Evolutionary conservation across 495 filamentous ascomycete species (phyloP).

Genomic region (Trichoderma orchidacearum): DNA sequence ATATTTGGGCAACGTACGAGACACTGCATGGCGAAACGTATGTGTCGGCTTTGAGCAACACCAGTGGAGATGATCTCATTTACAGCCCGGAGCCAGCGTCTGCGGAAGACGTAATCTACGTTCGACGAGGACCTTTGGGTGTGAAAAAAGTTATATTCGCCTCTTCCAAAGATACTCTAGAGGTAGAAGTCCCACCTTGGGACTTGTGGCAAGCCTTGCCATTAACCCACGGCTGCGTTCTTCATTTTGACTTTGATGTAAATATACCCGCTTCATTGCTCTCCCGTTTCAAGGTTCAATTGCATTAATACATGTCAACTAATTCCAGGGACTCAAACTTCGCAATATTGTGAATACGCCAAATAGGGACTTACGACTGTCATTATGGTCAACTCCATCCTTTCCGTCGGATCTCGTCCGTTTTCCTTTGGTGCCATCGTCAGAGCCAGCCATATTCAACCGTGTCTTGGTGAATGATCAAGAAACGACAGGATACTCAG

Average conservation of each 20-base stretch:
- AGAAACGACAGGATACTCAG: neutral
- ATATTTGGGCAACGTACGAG: neutral
- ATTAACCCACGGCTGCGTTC: neutral
- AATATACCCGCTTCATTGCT: neutral
- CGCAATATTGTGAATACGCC: neutral
- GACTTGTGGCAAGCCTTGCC: neutral
- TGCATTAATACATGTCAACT: neutral
- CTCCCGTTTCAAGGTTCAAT: neutral
- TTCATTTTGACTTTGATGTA: neutral
- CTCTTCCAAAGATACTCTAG: neutral
- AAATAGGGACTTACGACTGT: neutral
- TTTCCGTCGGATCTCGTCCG: neutral
- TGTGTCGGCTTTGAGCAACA: neutral
- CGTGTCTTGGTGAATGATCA: neutral
- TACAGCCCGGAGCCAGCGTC: neutral
- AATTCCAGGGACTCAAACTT: neutral
- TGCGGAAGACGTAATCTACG: neutral
- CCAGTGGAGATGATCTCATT: neutral
- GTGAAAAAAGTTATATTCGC: neutral
- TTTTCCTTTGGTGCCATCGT: neutral
- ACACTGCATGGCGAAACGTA: neutral
- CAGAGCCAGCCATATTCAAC: neutral
- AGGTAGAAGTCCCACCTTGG: neutral
- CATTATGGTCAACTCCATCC: neutral
- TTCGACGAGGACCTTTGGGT: neutral